A percentile compares a stretch with the other conserved stretches of the same genome.
Evolutionary conservation across 2,329 filamentous ascomycete genomes (phyloP).

Genomic region (Tolypocladium tundrense): DNA sequence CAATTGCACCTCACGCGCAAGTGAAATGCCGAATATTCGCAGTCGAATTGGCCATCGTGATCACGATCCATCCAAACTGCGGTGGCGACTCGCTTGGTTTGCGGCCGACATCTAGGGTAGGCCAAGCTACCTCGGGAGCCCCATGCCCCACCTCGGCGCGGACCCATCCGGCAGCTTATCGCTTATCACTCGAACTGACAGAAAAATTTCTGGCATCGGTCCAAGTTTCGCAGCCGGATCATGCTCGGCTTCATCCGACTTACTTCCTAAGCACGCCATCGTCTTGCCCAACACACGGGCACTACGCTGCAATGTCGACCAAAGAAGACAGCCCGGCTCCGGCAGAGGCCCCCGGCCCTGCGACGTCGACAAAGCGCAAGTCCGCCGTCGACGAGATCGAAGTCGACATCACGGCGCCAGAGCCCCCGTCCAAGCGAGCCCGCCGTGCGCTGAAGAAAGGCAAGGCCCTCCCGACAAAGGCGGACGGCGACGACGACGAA

Average conservation of each 20-base stretch:
- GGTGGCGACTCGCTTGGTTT: not conserved
- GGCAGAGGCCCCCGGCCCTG: slow-evolving; percentile 5
- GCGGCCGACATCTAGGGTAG: not conserved
- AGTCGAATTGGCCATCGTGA: not conserved
- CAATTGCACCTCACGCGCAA: not conserved
- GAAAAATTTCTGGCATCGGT: not conserved
- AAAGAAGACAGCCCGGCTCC: slow-evolving; percentile 3
- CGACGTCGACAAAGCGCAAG: slow-evolving; percentile 53
- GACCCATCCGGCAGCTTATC: not conserved
- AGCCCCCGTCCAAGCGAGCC: slow-evolving; percentile 91
- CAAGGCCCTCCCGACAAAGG: slow-evolving; percentile 42
- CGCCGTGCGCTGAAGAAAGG: slow-evolving; percentile 83
- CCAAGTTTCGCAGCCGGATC: too few relatives aligned
- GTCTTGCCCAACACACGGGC: not conserved
- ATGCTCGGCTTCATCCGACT: not conserved
- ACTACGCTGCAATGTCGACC: slow-evolving; percentile 5
- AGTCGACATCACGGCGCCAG: slow-evolving; percentile 80
- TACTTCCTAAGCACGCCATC: not conserved
- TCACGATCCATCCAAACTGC: not conserved
- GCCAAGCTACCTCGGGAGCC: not conserved
- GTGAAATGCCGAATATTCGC: not conserved
- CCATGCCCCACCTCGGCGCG: not conserved
- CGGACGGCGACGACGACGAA: slow-evolving; percentile 23
- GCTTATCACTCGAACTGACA: slow-evolving; percentile 11
- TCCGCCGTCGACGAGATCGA: slow-evolving; percentile 63